These are phyloP conservation scores for Zoysia pacifica DNA, from an alignment of 176 grass and related monocot species.

Conservation along the genomic window DNA sequence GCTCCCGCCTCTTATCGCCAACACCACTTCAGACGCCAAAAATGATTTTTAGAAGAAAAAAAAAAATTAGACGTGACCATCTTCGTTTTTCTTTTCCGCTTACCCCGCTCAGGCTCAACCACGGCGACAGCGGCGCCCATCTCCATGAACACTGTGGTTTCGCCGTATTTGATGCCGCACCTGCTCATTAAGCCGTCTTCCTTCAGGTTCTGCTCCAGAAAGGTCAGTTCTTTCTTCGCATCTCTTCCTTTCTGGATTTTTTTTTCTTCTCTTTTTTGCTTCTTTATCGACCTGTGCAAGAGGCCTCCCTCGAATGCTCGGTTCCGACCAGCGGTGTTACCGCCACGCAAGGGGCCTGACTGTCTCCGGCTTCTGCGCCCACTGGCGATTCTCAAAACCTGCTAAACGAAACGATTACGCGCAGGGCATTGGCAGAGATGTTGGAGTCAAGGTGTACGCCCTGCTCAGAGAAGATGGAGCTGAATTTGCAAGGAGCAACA, in stretches of 20 bases:
- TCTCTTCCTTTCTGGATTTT: background rate
- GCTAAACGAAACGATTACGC: background rate
- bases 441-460: constrained; percentile 77
- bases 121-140: constrained; percentile 2
- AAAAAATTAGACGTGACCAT: constrained; percentile 28
- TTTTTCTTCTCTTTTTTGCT: background rate
- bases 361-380: background rate
- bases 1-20: constrained; percentile 65
- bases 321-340: too few relatives aligned
- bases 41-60: constrained; percentile 25
- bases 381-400: background rate
- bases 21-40: constrained; percentile 33
- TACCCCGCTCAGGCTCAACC: constrained; percentile 19
- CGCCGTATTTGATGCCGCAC: constrained; percentile 60
- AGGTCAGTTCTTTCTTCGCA: constrained; percentile 45
- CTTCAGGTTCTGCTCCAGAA: constrained; percentile 62
- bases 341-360: too few relatives aligned
- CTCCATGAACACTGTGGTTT: constrained; percentile 79
- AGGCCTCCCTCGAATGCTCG: background rate
- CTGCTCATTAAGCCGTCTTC: constrained; percentile 74
- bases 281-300: background rate
- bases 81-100: constrained; percentile 15
- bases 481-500: constrained; percentile 49
- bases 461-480: constrained; percentile 68
- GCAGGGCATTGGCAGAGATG: constrained; percentile 66